Conservation (phyloP, 2,329 filamentous ascomycete species). For the Exophiala sp. region DNA sequence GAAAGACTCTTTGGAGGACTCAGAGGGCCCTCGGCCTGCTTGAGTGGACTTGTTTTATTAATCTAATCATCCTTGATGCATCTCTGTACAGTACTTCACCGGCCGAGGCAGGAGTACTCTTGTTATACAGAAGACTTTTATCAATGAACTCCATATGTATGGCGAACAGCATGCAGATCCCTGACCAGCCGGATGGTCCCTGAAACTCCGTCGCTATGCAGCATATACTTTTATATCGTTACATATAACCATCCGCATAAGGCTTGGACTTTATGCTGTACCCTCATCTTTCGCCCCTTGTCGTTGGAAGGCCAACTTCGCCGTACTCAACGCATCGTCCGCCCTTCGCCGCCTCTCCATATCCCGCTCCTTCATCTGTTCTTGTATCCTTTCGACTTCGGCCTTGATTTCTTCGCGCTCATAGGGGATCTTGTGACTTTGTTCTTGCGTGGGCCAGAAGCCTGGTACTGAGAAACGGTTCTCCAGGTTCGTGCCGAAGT, state of each 20-base stretch:
- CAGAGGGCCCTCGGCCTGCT: too few species aligned
- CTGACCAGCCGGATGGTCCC: not conserved
- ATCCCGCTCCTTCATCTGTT: conserved; percentile 39
- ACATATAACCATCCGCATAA: not conserved
- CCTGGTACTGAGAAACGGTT: conserved; percentile 80
- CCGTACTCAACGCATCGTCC: conserved; percentile 32
- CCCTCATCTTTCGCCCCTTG: not conserved
- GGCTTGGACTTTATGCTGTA: not conserved
- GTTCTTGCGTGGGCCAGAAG: conserved; percentile 79
- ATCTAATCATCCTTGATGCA: too few species aligned
- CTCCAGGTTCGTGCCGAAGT: conserved; percentile 98
- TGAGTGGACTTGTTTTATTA: too few species aligned
- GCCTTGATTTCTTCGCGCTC: conserved; percentile 63
- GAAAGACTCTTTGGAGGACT: too few species aligned
- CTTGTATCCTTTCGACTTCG: conserved; percentile 59
- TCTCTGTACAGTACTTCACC: too few species aligned
- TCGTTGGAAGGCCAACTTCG: conserved; percentile 23
- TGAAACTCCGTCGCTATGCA: conserved; percentile 1
- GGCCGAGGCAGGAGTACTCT: too few species aligned
- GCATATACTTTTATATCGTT: not conserved
- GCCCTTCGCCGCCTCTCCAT: conserved; percentile 2
- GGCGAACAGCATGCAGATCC: too few species aligned
- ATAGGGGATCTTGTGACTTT: conserved; percentile 52
- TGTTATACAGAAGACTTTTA: too few species aligned
- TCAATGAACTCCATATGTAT: too few species aligned